Conservation (phyloP, 2,329 filamentous ascomycete genomes). For the Fusarium pseudograminearum region DNA sequence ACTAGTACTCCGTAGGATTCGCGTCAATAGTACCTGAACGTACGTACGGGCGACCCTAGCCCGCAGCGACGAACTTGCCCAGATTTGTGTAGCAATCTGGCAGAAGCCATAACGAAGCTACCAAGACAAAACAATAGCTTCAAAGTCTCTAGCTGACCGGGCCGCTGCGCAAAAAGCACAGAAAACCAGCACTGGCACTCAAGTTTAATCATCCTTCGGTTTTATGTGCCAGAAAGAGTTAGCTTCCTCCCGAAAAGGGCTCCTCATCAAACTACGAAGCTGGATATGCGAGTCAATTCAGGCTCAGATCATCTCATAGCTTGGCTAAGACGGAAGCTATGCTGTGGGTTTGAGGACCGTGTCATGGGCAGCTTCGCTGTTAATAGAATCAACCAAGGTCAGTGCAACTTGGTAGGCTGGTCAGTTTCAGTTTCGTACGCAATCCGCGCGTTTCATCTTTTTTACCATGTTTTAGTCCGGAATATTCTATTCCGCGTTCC, state of each 20-base stretch:
- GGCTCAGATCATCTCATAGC: conserved; percentile 28
- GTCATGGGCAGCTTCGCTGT: conserved; percentile 14
- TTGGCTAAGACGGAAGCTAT: conserved; percentile 19
- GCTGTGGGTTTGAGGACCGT: conserved; percentile 15
- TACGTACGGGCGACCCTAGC: background rate
- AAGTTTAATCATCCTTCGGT: conserved; percentile 38
- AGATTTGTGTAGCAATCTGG: background rate
- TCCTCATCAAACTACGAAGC: conserved; percentile 25
- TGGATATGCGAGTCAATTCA: conserved; percentile 23
- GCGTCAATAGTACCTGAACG: background rate
- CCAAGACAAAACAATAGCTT: background rate
- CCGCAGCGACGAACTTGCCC: background rate
- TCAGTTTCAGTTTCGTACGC: conserved; percentile 13
- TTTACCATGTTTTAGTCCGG: conserved; percentile 3
- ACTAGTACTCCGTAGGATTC: conserved; percentile 5
- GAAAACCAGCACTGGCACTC: conserved; percentile 14
- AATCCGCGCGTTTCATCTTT: conserved; percentile 30
- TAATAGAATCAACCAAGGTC: conserved; percentile 6
- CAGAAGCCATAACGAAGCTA: background rate
- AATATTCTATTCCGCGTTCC: conserved; percentile 8
- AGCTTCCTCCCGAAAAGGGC: conserved; percentile 24
- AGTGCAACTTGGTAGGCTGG: background rate
- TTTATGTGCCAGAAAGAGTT: conserved; percentile 37
- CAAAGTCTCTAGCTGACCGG: conserved; percentile 12
- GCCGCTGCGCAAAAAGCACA: conserved; percentile 6